Conservation (phyloP, 2,329 filamentous ascomycete species). For the Parafenestella ontariensis region DNA sequence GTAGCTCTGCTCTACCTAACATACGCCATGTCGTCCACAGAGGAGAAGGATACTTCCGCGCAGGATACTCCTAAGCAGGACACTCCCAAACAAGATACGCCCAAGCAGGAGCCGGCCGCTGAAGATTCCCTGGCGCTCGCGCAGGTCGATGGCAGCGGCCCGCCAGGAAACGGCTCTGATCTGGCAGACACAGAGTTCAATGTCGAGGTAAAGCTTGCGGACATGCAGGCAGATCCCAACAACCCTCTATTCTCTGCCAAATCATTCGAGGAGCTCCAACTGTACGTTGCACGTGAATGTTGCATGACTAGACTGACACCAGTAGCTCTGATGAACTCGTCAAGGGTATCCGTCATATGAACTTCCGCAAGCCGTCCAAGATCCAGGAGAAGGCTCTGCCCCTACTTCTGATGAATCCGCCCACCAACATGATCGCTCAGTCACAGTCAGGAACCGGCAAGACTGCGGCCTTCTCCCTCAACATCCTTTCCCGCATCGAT, state of each 20-base stretch:
- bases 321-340: constrained; percentile 53
- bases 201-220: constrained; percentile 90
- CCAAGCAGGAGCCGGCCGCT: neutral
- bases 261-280: constrained; percentile 82
- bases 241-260: constrained; percentile 87
- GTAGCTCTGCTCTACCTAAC: neutral
- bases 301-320: constrained; percentile 13
- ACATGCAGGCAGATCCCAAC: constrained; percentile 83
- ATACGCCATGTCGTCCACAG: constrained; percentile 16
- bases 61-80: constrained; percentile 1
- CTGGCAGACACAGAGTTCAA: constrained; percentile 79
- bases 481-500: constrained; percentile 87
- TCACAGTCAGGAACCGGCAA: constrained; percentile 99
- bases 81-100: neutral
- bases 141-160: constrained; percentile 57
- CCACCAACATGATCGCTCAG: constrained; percentile 93
- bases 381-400: constrained; percentile 96
- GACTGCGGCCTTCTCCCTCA: constrained; percentile 94
- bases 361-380: constrained; percentile 95
- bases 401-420: constrained; percentile 84
- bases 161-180: constrained; percentile 48
- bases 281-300: constrained; percentile 60
- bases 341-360: constrained; percentile 77
- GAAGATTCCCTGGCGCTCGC: constrained; percentile 24
- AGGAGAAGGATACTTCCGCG: neutral